phyloP scores from a whole-genome alignment of 768 basidiomycete genomes.

The Pluteus cervinus region DNA sequence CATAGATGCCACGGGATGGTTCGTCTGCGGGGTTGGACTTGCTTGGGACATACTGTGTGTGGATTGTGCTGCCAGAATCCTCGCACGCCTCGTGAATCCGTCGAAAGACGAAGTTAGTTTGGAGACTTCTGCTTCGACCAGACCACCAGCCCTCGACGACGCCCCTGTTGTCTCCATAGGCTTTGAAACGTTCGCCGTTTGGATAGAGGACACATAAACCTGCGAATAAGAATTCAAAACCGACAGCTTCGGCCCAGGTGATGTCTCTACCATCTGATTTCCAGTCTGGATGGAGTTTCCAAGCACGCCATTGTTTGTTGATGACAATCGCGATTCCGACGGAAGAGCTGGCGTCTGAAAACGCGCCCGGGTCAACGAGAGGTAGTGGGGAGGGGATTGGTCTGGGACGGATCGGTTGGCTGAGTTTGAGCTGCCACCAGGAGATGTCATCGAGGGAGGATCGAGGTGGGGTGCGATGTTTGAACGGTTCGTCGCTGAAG shows the following conservation, averaged over 20 bases:
- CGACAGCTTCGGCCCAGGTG: constrained; percentile 38
- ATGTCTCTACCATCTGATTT: constrained; percentile 26
- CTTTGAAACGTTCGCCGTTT: constrained; percentile 13
- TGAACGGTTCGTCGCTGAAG: constrained; percentile 23
- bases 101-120: constrained; percentile 22
- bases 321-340: constrained; percentile 30
- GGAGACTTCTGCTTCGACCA: constrained; percentile 22
- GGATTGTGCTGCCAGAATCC: constrained; percentile 3
- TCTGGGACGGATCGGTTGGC: constrained; percentile 1
- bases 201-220: too few relatives aligned
- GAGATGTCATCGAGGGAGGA: constrained; percentile 16
- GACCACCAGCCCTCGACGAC: constrained; percentile 34
- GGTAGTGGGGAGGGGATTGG: constrained; percentile 19
- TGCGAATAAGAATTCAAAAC: constrained; percentile 28
- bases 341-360: constrained; percentile 34
- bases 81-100: constrained; percentile 7
- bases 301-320: constrained; percentile 23
- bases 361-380: constrained; percentile 24
- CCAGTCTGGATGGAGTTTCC: constrained; percentile 27
- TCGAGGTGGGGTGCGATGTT: constrained; percentile 14
- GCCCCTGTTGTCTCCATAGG: constrained; percentile 30
- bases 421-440: constrained; percentile 27
- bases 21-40: constrained; percentile 24
- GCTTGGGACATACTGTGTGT: constrained; percentile 20
- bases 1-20: constrained; percentile 19